Evolutionary conservation across 116 monocot species (phyloP), one percentile per base, ranked within the genome.

Genomic region (Posidonia oceanica): DNA sequence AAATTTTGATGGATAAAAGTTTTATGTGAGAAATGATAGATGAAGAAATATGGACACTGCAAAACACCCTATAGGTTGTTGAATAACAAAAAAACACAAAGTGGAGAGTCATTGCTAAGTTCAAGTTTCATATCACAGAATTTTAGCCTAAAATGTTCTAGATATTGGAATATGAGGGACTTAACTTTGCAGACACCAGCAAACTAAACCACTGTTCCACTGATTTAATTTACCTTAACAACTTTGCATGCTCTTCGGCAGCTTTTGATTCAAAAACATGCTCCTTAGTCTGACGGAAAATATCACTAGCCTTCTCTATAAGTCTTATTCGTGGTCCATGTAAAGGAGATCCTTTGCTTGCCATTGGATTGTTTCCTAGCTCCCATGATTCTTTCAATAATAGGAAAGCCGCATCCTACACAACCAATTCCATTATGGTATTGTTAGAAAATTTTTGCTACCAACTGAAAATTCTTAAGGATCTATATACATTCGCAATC

Each of bases 191-290:
- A 29, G 29, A 29, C 29, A 29, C 48, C 8, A 48, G 2, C 48
- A 48, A 48, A 48, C 12, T 48, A 48, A 48, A 48, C 29, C 11
- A 48, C 48, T 48, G 12, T 48, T 48, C 10, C 65, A 18, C 10
- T 18, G 1, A 4, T 69, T 66, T 89, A 2, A 4, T 69, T 66
- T 89, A 98, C 98, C 87, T 92, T 62, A 98, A 67, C 72, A 98
- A 82, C 72, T 90, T 92, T 64, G 89, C 84, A 82, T 98, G 87
- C 57, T 98, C 98, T 84, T 98, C 98, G 75, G 87, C 76, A 77
- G 89, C 87, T 77, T 92, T 98, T 41, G 87, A 75, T 83, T 98
- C 98, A 81, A 98, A 98, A 7, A 22, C 57, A 71, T 92, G 85
- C 65, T 98, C 98, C 76, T 87, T 98, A 67, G 87, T 98, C 44